Percentiles rank a stretch among this genome's conserved stretches.
These are phyloP conservation scores for Thalassiosira exigua DNA, from an alignment of 352 stramenopile species.

Conservation along the genomic window DNA sequence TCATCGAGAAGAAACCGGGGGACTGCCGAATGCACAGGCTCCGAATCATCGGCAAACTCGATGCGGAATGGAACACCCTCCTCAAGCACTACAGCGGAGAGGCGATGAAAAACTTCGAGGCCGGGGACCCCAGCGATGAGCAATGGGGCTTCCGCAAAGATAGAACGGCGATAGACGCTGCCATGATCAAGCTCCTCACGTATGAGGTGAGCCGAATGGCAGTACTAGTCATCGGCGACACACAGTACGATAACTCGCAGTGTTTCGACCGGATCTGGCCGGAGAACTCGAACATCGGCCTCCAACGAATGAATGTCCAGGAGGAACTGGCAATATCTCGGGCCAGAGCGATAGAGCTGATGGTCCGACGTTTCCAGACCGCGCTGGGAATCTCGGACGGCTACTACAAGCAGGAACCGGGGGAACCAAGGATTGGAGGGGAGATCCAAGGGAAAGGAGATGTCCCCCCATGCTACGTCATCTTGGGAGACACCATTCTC, in stretches of 20 bases:
- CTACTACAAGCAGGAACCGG: neutral
- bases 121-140: neutral
- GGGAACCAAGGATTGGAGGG: neutral
- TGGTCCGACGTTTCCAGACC: neutral
- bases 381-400: neutral
- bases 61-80: conserved; percentile 41
- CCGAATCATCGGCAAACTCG: conserved; percentile 50
- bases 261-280: conserved; percentile 10
- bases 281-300: neutral
- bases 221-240: conserved; percentile 7
- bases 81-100: conserved; percentile 19
- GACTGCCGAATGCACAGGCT: conserved; percentile 40
- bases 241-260: neutral
- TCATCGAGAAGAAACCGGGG: conserved; percentile 49
- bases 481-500: neutral
- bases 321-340: neutral
- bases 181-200: conserved; percentile 3
- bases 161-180: neutral
- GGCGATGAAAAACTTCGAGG: conserved; percentile 4
- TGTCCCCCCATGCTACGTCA: neutral
- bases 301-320: neutral
- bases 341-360: neutral
- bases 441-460: conserved; percentile 13
- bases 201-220: conserved; percentile 15
- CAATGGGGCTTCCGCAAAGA: conserved; percentile 5